These are phyloP conservation scores for Juglanconis oblonga DNA, from an alignment of 2,329 filamentous ascomycete species.

Conservation along the genomic window DNA sequence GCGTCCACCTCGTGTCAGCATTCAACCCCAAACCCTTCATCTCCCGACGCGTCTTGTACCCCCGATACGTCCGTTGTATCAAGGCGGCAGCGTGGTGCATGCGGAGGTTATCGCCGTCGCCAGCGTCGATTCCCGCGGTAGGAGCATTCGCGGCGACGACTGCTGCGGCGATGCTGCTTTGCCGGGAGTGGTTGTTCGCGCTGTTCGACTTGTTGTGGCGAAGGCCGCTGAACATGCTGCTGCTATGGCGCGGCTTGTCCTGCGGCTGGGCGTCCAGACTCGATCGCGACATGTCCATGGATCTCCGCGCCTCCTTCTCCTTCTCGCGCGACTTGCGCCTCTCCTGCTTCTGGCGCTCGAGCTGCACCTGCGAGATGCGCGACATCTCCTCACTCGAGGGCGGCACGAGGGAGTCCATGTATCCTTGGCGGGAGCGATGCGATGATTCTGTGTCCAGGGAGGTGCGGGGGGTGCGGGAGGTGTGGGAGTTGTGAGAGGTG, in stretches of 20 bases:
- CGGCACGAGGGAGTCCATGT: slow-evolving; percentile 49
- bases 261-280: neutral
- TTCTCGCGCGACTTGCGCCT: slow-evolving; percentile 38
- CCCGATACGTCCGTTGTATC: slow-evolving; percentile 73
- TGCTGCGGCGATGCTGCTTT: slow-evolving; percentile 6
- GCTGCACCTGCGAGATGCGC: slow-evolving; percentile 48
- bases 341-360: slow-evolving; percentile 42
- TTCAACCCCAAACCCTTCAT: slow-evolving; percentile 67
- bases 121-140: slow-evolving; percentile 5
- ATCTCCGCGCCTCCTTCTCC: slow-evolving; percentile 33
- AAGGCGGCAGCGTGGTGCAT: slow-evolving; percentile 48
- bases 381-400: slow-evolving; percentile 46
- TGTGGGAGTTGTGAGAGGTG: neutral
- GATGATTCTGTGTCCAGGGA: slow-evolving; percentile 24
- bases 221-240: slow-evolving; percentile 20
- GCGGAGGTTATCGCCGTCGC: slow-evolving; percentile 22
- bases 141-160: slow-evolving; percentile 6
- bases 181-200: slow-evolving; percentile 1
- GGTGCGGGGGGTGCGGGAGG: slow-evolving; percentile 14
- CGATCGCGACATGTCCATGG: slow-evolving; percentile 1
- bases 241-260: slow-evolving; percentile 20
- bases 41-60: slow-evolving; percentile 70
- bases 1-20: slow-evolving; percentile 68
- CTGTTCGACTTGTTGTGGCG: slow-evolving; percentile 2
- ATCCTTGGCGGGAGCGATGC: slow-evolving; percentile 35